Evolutionary conservation across 139 green algal species (phyloP), one percentile per base, ranked within the genome.

Genomic region (Coelastrella sp.): DNA sequence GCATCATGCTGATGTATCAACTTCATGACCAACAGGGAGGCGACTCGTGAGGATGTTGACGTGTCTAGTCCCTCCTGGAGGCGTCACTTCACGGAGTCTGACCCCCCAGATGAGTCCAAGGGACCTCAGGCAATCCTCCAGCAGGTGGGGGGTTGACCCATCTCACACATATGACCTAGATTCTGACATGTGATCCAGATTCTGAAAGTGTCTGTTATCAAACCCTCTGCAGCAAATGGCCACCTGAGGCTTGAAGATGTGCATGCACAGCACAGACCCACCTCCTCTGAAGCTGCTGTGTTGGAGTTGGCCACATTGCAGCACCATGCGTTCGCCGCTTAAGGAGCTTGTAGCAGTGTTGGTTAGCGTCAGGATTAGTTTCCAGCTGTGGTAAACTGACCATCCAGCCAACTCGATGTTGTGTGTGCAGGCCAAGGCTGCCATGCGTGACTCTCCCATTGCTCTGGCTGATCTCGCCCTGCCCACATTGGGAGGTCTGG

Each of bases 371-470:
- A n/a, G n/a, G n/a, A n/a, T n/a, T n/a, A n/a, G n/a, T n/a, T n/a
- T n/a, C n/a, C n/a, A n/a, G n/a, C n/a, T n/a, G n/a, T n/a, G n/a
- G n/a, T n/a, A n/a, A n/a, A n/a, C n/a, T n/a, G n/a, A n/a, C n/a
- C n/a, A n/a, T n/a, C n/a, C n/a, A n/a, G n/a, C n/a, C n/a, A n/a
- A n/a, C n/a, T n/a, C n/a, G n/a, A 27, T 17, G 64, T 43, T 73
- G 35, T 69, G 27, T 30, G 21, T 69, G 50, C 25, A 67, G 35
- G 53, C 75, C 51, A 82, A 82, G 75, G 75, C 51, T 45, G 48
- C 40, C 23, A 82, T 82, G 75, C 35, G 75, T 9, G 53, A 69
- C 35, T 71, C 50, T 38, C 75, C 75, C 21, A 35, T 82, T 3
- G 53, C 23, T 9, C 53, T 82, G 4, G 53, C 37, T 17, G 75